Evolutionary conservation across 768 basidiomycete genomes (phyloP), one percentile per base, ranked within the genome.

Genomic region (Amanita muscaria): DNA sequence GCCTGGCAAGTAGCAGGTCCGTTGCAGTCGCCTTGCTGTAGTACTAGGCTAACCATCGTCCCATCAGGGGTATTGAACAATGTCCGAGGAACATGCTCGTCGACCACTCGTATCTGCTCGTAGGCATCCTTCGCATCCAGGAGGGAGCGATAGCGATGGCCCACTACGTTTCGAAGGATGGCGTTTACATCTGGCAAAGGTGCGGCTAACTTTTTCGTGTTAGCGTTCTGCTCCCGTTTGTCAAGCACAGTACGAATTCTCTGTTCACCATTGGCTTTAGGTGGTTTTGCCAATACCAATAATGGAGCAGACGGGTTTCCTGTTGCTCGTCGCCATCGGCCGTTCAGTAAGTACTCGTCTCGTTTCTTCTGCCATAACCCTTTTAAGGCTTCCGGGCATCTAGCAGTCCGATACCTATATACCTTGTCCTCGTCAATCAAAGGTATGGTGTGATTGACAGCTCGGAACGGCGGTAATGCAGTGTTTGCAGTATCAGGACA

Each of bases 1-100:
- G 59, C 35, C 42, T 72, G 69, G 44, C 62, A 73, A 0, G 68
- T 72, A 0, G 65, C 54, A 0, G 45, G 49, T 0, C 34, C 53
- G 41, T 56, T 56, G 15, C 48, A 51, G 30, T 56, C 52, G 1
- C 63, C 62, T 7, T 54, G 50, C 19, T 63, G 63, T 9, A 64
- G 45, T 0, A 63, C 57, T 18, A 51, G 48, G 40, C 62, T 60
- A 2, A 57, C 52, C 47, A 64, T 62, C 14, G 53, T 64, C 0
- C 64, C 60, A 48, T 60, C 53, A 0, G 60, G 59, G 2, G 58
- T 65, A 1, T n/a, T n/a, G n/a, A n/a, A n/a, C n/a, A n/a, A n/a
- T n/a, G n/a, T n/a, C n/a, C n/a, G n/a, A n/a, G n/a, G 25, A 1
- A 63, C 59, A 45, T 64, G 54, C 15, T 57, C 51, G 9, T 57